Percentiles rank a stretch among this genome's conserved stretches.
Evolutionary conservation across 257 asterid genomes (phyloP).

Genomic region (Petunia secreta): DNA sequence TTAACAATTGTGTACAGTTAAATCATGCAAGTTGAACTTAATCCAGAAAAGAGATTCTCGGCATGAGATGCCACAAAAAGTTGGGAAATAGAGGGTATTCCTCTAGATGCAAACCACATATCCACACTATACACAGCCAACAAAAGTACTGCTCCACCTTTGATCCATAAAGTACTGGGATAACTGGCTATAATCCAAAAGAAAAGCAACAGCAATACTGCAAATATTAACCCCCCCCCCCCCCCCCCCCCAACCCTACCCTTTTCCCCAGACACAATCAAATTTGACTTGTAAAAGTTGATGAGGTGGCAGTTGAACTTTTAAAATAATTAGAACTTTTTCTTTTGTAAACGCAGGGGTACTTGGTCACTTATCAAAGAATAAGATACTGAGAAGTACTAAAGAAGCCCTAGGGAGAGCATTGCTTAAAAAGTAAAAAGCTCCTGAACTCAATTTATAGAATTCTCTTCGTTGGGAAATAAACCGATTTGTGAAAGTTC

Average conservation of each 20-base stretch:
- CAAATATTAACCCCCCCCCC: neutral
- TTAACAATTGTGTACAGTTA: neutral
- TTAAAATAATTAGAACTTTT: neutral
- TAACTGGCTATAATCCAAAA: too few relatives aligned
- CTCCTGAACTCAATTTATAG: neutral
- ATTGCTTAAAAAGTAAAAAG: neutral
- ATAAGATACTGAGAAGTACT: constrained; percentile 1
- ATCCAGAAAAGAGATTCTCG: too few relatives aligned
- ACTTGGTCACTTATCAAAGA: neutral
- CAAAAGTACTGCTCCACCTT: too few relatives aligned
- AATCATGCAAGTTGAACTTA: neutral
- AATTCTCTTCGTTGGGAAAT: neutral
- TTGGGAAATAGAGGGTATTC: too few relatives aligned
- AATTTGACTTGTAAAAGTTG: neutral
- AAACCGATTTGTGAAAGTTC: neutral
- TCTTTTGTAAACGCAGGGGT: neutral
- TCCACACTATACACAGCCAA: too few relatives aligned
- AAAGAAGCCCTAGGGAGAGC: neutral
- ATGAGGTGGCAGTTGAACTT: neutral
- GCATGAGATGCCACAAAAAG: too few relatives aligned
- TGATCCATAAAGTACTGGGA: too few relatives aligned
- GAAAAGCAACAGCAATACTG: neutral
- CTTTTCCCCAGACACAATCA: neutral
- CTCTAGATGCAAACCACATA: too few relatives aligned
- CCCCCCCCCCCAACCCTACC: neutral